A percentile compares a stretch with the other conserved stretches of the same genome.
Evolutionary conservation across 352 stramenopile species (phyloP).

Genomic region (Paralagenidium karlingii): DNA sequence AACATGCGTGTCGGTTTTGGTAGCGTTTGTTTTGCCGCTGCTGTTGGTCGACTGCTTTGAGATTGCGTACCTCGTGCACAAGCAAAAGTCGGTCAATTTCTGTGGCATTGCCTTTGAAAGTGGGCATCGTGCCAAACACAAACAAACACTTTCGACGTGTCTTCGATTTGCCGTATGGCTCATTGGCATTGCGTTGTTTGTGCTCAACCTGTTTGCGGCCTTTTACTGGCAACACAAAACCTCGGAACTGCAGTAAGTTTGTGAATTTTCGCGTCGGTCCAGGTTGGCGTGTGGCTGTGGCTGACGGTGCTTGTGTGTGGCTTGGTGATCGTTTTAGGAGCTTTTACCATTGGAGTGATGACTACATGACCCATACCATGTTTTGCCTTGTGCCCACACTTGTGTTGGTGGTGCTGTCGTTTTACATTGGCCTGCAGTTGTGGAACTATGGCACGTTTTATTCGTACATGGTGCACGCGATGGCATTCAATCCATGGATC

Average conservation of each 20-base stretch:
- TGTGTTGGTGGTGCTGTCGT: constrained; percentile 47
- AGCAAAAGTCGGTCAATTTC: constrained; percentile 84
- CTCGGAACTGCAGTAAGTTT: constrained; percentile 26
- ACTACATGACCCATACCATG: constrained; percentile 34
- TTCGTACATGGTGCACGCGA: constrained; percentile 75
- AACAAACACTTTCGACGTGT: constrained; percentile 27
- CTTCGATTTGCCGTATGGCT: constrained; percentile 64
- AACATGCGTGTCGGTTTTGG: too few relatives aligned
- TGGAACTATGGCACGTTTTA: constrained; percentile 83
- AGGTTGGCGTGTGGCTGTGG: constrained; percentile 1
- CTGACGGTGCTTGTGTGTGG: constrained; percentile 3
- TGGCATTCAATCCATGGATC: constrained; percentile 82
- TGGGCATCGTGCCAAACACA: constrained; percentile 21
- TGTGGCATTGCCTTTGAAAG: constrained; percentile 83
- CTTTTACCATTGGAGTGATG: constrained; percentile 61
- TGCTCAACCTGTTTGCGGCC: constrained; percentile 56
- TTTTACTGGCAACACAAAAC: constrained; percentile 39
- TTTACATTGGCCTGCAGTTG: constrained; percentile 61
- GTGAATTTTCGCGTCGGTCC: neutral
- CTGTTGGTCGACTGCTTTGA: constrained; percentile 83
- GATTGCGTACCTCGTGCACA: constrained; percentile 83
- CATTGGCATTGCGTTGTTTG: constrained; percentile 31
- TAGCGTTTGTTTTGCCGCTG: constrained; percentile 72
- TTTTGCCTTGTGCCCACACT: constrained; percentile 50
- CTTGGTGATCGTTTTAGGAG: constrained; percentile 16